A percentile compares a stretch with the other conserved stretches of the same genome.
These are phyloP conservation scores for Oryza nivara DNA, from an alignment of 176 grass and related monocot species.

Conservation along the genomic window DNA sequence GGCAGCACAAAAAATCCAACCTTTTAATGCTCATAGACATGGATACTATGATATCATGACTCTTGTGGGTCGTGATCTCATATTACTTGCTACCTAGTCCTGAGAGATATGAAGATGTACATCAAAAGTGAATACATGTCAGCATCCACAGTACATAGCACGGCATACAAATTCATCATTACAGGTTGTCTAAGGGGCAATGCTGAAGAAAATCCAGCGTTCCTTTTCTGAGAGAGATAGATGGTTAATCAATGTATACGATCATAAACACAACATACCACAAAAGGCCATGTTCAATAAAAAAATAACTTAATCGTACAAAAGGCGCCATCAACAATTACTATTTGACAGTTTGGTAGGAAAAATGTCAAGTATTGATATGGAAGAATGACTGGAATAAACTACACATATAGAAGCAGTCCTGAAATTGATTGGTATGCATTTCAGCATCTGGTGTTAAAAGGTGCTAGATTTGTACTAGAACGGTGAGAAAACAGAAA, in stretches of 20 bases:
- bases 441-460: background rate
- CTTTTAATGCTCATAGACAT: constrained; percentile 48
- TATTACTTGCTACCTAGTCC: constrained; percentile 59
- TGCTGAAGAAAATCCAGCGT: constrained; percentile 30
- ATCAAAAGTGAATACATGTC: constrained; percentile 39
- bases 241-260: background rate
- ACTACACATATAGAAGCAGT: background rate
- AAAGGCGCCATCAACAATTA: constrained; percentile 23
- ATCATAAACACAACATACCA: background rate
- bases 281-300: background rate
- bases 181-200: constrained; percentile 16
- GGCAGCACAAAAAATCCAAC: constrained; percentile 40
- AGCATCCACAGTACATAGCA: constrained; percentile 36
- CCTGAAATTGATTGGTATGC: background rate
- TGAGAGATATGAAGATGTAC: constrained; percentile 45
- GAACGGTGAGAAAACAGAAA: background rate
- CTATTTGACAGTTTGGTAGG: background rate
- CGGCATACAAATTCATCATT: constrained; percentile 9
- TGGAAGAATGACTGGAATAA: constrained; percentile 9
- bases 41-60: constrained; percentile 57
- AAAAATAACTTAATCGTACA: background rate
- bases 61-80: constrained; percentile 57
- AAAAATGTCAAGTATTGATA: background rate
- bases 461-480: background rate
- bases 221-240: constrained; percentile 11